Conservation (phyloP, 1,139 yeast genomes). For the Geotrichum phurueaensis region DNA sequence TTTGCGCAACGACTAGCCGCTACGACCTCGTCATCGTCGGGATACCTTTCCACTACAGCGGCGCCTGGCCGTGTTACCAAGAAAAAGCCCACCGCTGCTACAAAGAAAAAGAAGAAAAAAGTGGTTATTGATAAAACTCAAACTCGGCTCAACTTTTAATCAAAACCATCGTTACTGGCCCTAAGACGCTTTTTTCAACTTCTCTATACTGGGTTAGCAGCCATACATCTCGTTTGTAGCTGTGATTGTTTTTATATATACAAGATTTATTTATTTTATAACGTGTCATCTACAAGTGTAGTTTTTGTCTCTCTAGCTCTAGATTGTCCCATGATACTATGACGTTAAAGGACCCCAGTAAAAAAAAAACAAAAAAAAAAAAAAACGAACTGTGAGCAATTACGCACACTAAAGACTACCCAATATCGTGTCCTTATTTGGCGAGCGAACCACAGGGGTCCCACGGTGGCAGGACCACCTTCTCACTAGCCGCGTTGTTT, state of each 20-base stretch:
- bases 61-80: conserved; percentile 5
- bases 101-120: conserved; percentile 15
- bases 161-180: too few species aligned
- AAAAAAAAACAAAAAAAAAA: too few species aligned
- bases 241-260: neutral
- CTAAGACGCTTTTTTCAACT: neutral
- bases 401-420: neutral
- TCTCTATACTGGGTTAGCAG: too few species aligned
- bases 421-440: conserved; percentile 5
- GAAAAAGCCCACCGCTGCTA: neutral
- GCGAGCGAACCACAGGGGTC: conserved; percentile 90
- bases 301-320: neutral
- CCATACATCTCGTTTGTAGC: neutral
- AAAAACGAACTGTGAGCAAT: too few species aligned
- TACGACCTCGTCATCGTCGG: neutral
- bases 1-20: conserved; percentile 38
- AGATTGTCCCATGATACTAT: neutral
- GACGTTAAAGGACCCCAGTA: neutral
- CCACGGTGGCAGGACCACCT: conserved; percentile 59
- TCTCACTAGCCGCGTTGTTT: conserved; percentile 36
- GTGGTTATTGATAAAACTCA: conserved; percentile 18
- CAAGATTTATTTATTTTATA: too few species aligned
- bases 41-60: neutral
- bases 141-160: conserved; percentile 21
- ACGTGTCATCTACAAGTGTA: too few species aligned